phyloP scores from a whole-genome alignment of 2,329 filamentous ascomycete species.

The Massarina eburnea region DNA sequence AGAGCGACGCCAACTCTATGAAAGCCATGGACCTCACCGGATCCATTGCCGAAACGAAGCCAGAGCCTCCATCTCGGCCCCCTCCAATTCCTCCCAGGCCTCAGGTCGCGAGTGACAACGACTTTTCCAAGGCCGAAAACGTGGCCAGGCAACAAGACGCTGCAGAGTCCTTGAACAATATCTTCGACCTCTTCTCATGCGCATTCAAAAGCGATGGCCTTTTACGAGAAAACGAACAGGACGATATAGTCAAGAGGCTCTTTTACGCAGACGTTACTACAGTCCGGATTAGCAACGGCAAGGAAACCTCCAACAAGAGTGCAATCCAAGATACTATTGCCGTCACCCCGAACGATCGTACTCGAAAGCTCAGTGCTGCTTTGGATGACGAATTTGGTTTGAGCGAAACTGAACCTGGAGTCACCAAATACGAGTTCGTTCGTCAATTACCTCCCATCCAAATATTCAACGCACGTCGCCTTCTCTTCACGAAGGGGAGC shows the following conservation, averaged over 20 bases:
- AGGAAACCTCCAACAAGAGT: constrained; percentile 47
- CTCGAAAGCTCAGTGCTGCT: constrained; percentile 75
- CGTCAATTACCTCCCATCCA: constrained; percentile 78
- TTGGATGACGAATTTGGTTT: constrained; percentile 84
- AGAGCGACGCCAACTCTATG: constrained; percentile 23
- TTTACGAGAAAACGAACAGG: constrained; percentile 72
- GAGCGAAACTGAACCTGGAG: constrained; percentile 60
- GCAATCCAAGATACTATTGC: constrained; percentile 65
- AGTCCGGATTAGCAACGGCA: constrained; percentile 42
- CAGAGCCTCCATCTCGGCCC: constrained; percentile 49
- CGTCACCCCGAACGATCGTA: constrained; percentile 59
- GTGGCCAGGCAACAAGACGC: constrained; percentile 84
- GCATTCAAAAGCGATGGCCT: constrained; percentile 74
- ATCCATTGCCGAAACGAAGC: constrained; percentile 22
- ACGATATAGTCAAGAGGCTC: constrained; percentile 69
- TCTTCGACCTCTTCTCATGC: constrained; percentile 86
- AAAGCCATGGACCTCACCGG: constrained; percentile 20
- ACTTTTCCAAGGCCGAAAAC: constrained; percentile 56
- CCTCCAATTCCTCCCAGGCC: constrained; percentile 63
- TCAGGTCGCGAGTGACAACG: constrained; percentile 26
- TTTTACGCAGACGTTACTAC: constrained; percentile 50
- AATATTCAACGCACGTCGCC: constrained; percentile 85
- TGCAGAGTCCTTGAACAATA: constrained; percentile 90
- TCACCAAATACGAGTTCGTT: constrained; percentile 37
- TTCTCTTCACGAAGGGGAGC: constrained; percentile 65